Conservation (phyloP, 345 rosid genomes). For the Lepidium didymum region DNA sequence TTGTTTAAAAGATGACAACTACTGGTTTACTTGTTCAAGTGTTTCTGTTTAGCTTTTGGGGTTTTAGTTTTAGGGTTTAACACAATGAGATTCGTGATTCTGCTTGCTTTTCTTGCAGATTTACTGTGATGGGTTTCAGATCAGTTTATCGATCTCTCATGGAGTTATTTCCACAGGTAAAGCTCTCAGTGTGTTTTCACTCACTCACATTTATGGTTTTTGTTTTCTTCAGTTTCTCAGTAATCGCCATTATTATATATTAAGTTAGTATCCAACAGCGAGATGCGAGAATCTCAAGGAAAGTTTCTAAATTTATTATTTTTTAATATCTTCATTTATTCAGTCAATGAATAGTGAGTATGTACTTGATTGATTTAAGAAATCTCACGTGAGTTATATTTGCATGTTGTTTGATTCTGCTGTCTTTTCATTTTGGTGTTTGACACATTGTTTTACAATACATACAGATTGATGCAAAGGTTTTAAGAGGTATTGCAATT, state of each 20-base stretch:
- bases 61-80: neutral
- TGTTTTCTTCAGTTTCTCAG: too few species aligned
- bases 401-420: too few species aligned
- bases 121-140: conserved; percentile 39
- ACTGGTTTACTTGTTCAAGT: neutral
- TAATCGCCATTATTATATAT: neutral
- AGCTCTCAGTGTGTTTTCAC: neutral
- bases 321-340: too few species aligned
- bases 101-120: neutral
- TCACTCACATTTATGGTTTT: too few species aligned
- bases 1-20: neutral
- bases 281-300: neutral
- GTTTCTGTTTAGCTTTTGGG: neutral
- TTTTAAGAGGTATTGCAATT: conserved; percentile 68
- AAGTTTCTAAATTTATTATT: neutral
- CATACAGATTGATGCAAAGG: conserved; percentile 54
- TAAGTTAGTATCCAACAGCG: neutral
- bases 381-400: neutral
- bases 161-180: conserved; percentile 69
- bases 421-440: neutral
- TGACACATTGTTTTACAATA: neutral
- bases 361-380: neutral
- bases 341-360: neutral
- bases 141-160: conserved; percentile 41
- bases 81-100: neutral